Evolutionary conservation across 140 eudicot species (phyloP).

Genomic region (Stevia rebaudiana): DNA sequence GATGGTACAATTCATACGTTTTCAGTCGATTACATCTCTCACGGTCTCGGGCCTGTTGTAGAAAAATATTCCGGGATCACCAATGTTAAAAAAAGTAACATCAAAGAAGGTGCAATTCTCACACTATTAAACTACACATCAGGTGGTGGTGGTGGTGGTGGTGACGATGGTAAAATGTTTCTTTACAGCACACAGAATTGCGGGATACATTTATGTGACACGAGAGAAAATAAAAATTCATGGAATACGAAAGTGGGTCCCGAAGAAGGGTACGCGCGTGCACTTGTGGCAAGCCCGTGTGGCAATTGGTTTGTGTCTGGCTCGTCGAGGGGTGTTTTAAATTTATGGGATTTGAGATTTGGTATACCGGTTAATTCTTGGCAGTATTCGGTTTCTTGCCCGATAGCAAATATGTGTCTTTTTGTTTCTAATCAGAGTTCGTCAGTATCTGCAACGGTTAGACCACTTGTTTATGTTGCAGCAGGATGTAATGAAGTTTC

Average conservation of each 20-base stretch:
- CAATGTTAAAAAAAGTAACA: conserved; percentile 53
- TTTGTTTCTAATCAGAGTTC: conserved; percentile 63
- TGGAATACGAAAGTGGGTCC: conserved; percentile 69
- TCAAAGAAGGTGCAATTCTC: conserved; percentile 74
- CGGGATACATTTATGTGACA: conserved; percentile 80
- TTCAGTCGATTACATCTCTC: conserved; percentile 74
- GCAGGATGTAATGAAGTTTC: conserved; percentile 97
- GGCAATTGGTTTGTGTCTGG: conserved; percentile 99
- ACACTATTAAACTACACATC: conserved; percentile 65
- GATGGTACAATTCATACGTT: conserved; percentile 81
- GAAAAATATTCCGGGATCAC: conserved; percentile 89
- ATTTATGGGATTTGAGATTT: conserved; percentile 93
- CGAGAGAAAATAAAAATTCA: conserved; percentile 47
- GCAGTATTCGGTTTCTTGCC: conserved; percentile 72
- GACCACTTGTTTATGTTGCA: conserved; percentile 96
- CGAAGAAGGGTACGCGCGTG: conserved; percentile 73
- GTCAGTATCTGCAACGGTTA: conserved; percentile 52
- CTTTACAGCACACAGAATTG: conserved; percentile 85
- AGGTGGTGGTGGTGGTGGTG: conserved; percentile 48
- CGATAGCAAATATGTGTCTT: conserved; percentile 73
- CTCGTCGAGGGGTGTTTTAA: conserved; percentile 90
- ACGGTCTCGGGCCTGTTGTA: conserved; percentile 75
- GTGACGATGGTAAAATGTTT: conserved; percentile 49
- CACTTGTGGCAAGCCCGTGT: conserved; percentile 76
- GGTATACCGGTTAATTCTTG: conserved; percentile 87